phyloP scores from a whole-genome alignment of 2,329 filamentous ascomycete genomes.

The Fusarium sp. region DNA sequence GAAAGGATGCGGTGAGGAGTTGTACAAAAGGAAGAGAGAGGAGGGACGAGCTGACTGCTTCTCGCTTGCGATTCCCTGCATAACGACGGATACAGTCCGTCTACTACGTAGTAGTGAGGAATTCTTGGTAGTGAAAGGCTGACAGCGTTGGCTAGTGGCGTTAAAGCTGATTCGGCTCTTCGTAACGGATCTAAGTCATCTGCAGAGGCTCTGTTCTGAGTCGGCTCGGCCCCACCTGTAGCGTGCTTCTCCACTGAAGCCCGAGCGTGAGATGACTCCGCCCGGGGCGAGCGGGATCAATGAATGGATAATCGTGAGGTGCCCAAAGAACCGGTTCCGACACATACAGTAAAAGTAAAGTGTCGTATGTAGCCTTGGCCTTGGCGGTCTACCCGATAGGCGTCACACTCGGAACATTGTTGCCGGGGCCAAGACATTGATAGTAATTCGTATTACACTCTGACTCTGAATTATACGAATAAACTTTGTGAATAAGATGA shows the following conservation, averaged over 20 bases:
- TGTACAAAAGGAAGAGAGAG: conserved; percentile 2
- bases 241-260: conserved; percentile 19
- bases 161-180: conserved; percentile 19
- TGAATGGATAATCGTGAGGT: conserved; percentile 11
- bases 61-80: conserved; percentile 34
- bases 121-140: conserved; percentile 1
- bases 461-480: conserved; percentile 4
- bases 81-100: neutral
- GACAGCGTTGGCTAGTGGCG: conserved; percentile 1
- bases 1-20: conserved; percentile 35
- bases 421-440: conserved; percentile 32
- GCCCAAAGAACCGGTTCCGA: conserved; percentile 26
- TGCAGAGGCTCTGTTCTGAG: conserved; percentile 38
- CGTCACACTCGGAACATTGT: conserved; percentile 32
- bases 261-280: conserved; percentile 18
- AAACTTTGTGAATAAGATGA: conserved; percentile 20
- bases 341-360: neutral
- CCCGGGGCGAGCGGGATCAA: conserved; percentile 19
- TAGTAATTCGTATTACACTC: neutral
- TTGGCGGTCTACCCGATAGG: conserved; percentile 22
- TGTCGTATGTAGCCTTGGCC: neutral
- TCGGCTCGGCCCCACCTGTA: conserved; percentile 18
- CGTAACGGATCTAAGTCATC: conserved; percentile 17
- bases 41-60: conserved; percentile 7
- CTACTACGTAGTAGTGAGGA: neutral